These are phyloP conservation scores for Acephala macrosclerotiorum DNA, from an alignment of 2,329 filamentous ascomycete genomes.

Conservation along the genomic window DNA sequence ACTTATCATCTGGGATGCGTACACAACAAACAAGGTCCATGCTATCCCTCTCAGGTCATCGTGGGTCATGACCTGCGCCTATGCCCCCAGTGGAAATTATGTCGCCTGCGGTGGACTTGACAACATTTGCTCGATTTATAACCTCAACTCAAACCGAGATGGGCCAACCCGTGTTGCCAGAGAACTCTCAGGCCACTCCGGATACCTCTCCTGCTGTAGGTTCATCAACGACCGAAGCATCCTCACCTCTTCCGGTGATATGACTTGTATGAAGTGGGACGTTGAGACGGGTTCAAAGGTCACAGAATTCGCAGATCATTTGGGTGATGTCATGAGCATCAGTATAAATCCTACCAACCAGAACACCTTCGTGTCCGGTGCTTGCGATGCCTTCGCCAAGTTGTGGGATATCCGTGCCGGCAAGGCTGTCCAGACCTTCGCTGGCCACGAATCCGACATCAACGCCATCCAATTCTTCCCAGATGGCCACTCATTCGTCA, in stretches of 20 bases:
- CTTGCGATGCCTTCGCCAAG: slow-evolving; percentile 98
- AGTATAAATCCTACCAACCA: slow-evolving; percentile 99
- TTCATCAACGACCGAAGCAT: slow-evolving; percentile 99
- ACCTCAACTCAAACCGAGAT: slow-evolving; percentile 91
- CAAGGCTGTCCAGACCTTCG: slow-evolving; percentile 98
- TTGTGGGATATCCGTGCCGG: slow-evolving; percentile 98
- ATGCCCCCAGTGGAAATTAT: slow-evolving; percentile 97
- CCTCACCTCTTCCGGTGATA: slow-evolving; percentile 96
- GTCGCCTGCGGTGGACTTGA: slow-evolving; percentile 98
- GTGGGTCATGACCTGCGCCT: slow-evolving; percentile 99
- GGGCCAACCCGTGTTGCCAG: slow-evolving; percentile 96
- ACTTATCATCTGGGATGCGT: slow-evolving; percentile 99
- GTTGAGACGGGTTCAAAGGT: slow-evolving; percentile 97
- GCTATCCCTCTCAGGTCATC: slow-evolving; percentile 96
- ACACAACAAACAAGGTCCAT: slow-evolving; percentile 99
- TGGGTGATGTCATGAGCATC: slow-evolving; percentile 99
- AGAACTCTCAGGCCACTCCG: slow-evolving; percentile 95
- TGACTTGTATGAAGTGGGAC: slow-evolving; percentile 99
- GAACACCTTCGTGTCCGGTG: slow-evolving; percentile 99
- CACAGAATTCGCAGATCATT: slow-evolving; percentile 96
- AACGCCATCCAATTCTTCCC: slow-evolving; percentile 99
- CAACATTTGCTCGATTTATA: slow-evolving; percentile 99
- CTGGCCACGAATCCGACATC: slow-evolving; percentile 98
- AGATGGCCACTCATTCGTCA: slow-evolving; percentile 97
- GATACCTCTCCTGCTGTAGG: slow-evolving; percentile 96